Evolutionary conservation across 805 yeast genomes (phyloP), one percentile per base, ranked within the genome.

Genomic region (Candida patagonica): DNA sequence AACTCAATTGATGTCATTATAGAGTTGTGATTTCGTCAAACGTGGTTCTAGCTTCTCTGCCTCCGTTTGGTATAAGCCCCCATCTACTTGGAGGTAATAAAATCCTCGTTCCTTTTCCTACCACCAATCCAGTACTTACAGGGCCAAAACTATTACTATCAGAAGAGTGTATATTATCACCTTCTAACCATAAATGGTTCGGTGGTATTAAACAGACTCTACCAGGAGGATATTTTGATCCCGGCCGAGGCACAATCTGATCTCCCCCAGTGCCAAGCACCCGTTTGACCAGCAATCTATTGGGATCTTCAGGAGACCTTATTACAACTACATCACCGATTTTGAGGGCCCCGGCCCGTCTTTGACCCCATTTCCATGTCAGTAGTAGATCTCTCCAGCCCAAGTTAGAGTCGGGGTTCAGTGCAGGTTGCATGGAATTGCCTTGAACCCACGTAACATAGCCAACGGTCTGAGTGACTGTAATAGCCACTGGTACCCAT

Each of bases 111-210:
- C 81, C 95, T 52, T 76, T 81, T 1, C 96, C 96, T 8, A 83
- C 53, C 17, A 87, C 78, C 42, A 89, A 62, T 0, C 89, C 95
- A 27, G 76, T 71, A 12, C 94, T 79, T 0, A 89, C 71, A 0
- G 96, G 95, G 0, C 97, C 97, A 63, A 83, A 89, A 6, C 70
- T 73, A 57, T 87, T 88, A 38, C 89, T 78, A 61, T 89, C 97
- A 1, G 87, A 65, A 0, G 94, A 80, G 34, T 67, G 68, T 12
- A 74, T 60, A 55, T 85, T 87, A 58, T 89, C 97, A 5, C 97
- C 97, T 57, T 89, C 96, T 0, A 87, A 87, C 96, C 96, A 89
- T 5, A 85, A 50, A 55, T 89, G 96, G 52, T 77, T 80, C 40
- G 81, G 61, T 2, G 96, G 96, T 2, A 89, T 64, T 25, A 62